Base-by-base conservation (phyloP, 2,329 filamentous ascomycete genomes). In the Emydomyces testavorans region DNA sequence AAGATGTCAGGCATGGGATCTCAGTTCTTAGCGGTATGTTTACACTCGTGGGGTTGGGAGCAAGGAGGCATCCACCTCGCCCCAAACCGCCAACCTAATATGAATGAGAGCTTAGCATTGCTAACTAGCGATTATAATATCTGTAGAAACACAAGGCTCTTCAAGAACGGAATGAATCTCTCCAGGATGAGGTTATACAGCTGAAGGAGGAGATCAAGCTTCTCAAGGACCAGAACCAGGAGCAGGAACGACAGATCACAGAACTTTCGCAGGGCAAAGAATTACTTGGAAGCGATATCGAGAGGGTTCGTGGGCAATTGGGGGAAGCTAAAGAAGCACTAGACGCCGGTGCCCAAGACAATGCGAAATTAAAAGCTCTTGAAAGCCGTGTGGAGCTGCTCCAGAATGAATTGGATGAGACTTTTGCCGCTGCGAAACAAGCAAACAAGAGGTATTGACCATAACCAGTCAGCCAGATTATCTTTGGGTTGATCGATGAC, bases 181-280 rank as follows among this genome's bases (percentile, higher is more conserved):
- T 85, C 56, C 72, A 80, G 56, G 71, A 75, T 65, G 84, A 90
- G 73, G 82, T 83, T 56, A 86, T 95, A 66, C 90, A 96, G 72
- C 79, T 94, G 58, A 81, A 92, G 73, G 57, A 70, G 61, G 89
- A 86, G 73, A 78, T 95, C 73, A 96, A 95, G 78, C 69, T 72
- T 47, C 78, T 96, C 55, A 89, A 98, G 73, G 84, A 94, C 71
- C 90, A 96, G 74, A 94, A 88, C 69, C 77, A 94, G 54, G 77
- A 83, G 65, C 96, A 96, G 76, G 92, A 96, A 75, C 89, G 96
- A 72, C 90, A 96, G 69, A 94, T 96, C 70, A 93, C 85, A 57
- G 96, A 92, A 46, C 80, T 96, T 62, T 80, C 83, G 66, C 90
- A 96, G 82, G 93, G 90, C 76, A 95, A 94, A 73, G 80, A 81